Conservation (phyloP, 2,329 filamentous ascomycete genomes). For the Saccharata proteae region DNA sequence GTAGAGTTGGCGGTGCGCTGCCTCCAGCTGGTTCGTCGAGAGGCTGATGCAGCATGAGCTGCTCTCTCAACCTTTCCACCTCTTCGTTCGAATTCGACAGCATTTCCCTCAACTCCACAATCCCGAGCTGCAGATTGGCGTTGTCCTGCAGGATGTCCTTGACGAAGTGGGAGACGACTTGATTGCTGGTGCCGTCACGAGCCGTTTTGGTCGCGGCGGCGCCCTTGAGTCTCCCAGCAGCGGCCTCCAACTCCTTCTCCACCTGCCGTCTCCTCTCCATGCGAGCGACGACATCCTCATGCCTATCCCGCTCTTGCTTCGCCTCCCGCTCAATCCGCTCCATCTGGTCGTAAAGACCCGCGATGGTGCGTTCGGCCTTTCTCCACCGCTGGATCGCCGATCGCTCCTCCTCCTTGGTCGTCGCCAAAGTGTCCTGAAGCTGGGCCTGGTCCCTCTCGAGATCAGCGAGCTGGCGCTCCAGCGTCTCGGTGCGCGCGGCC, state of each 20-base stretch:
- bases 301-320: conserved; percentile 65
- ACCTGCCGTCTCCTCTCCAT: conserved; percentile 76
- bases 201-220: conserved; percentile 61
- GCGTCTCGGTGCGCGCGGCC: conserved; percentile 59
- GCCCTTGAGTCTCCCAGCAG: conserved; percentile 68
- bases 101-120: conserved; percentile 83
- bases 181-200: conserved; percentile 45
- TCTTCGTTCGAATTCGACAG: conserved; percentile 86
- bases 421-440: conserved; percentile 54
- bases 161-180: conserved; percentile 89
- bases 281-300: conserved; percentile 66
- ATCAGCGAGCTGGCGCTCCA: conserved; percentile 67
- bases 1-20: conserved; percentile 42
- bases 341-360: conserved; percentile 72
- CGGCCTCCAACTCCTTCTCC: conserved; percentile 68
- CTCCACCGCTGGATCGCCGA: conserved; percentile 74
- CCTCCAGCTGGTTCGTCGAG: conserved; percentile 31
- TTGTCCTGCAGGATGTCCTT: conserved; percentile 94
- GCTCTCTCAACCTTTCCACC: conserved; percentile 74
- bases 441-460: conserved; percentile 72
- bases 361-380: conserved; percentile 68
- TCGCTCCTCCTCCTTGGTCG: conserved; percentile 62
- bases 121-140: conserved; percentile 80
- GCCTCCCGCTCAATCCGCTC: conserved; percentile 81
- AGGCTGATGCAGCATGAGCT: conserved; percentile 69